Percentiles rank a stretch among this genome's conserved stretches.
Conservation (phyloP, 2,329 filamentous ascomycete genomes). For the Xylaria sp. region DNA sequence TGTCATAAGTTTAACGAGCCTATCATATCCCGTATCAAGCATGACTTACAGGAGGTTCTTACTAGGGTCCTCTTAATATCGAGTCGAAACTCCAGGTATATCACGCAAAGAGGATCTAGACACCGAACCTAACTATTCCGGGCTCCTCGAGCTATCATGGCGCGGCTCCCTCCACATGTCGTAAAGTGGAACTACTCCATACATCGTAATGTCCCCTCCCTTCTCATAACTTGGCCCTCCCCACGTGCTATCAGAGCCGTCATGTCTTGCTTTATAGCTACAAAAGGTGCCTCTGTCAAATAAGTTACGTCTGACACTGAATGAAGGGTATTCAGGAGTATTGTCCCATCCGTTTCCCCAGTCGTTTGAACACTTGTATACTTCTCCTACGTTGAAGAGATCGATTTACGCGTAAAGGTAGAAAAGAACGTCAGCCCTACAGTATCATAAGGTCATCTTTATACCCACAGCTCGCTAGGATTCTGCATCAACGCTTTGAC, state of each 20-base stretch:
- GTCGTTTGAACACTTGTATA: background rate
- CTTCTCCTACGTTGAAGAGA: background rate
- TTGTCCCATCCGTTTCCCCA: background rate
- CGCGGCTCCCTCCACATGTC: conserved; percentile 13
- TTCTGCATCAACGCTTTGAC: conserved; percentile 31
- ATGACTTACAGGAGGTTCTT: background rate
- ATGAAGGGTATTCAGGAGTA: background rate
- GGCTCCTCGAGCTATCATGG: conserved; percentile 3
- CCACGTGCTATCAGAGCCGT: conserved; percentile 24
- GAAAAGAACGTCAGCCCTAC: background rate
- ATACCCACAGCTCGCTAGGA: conserved; percentile 29
- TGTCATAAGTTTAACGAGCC: background rate
- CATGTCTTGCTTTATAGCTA: conserved; percentile 11
- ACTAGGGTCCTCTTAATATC: conserved; percentile 3
- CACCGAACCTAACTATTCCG: conserved; percentile 4
- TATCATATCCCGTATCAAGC: background rate
- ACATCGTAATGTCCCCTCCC: conserved; percentile 15
- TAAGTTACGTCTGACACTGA: background rate
- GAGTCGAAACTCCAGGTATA: conserved; percentile 11
- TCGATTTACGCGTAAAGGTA: conserved; percentile 2
- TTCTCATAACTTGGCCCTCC: conserved; percentile 31
- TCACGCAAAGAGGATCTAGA: conserved; percentile 13
- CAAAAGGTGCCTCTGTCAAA: conserved; percentile 1
- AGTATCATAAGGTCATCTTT: background rate
- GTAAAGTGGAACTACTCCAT: conserved; percentile 21